These are phyloP conservation scores for Sideroxylon spinosum DNA, from an alignment of 179 eudicot species.

Conservation along the genomic window DNA sequence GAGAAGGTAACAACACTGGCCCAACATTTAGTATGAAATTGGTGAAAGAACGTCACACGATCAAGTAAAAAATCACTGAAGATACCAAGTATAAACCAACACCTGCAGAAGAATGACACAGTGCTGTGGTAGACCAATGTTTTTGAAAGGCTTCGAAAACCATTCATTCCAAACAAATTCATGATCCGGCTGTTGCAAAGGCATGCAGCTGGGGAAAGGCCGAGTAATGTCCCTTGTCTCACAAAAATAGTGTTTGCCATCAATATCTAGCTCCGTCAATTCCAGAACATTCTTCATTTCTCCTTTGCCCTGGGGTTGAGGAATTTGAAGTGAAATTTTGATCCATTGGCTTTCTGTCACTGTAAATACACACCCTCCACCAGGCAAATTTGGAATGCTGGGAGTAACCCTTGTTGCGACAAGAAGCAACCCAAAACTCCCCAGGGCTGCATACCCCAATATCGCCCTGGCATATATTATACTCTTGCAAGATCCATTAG, in stretches of 20 bases:
- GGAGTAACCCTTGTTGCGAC: conserved; percentile 79
- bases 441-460: conserved; percentile 88
- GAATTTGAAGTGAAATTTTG: conserved; percentile 75
- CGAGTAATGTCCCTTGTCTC: conserved; percentile 88
- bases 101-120: conserved; percentile 95
- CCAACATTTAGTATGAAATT: not conserved
- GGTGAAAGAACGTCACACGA: not conserved
- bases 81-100: conserved; percentile 25
- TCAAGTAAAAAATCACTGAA: conserved; percentile 12
- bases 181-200: conserved; percentile 77
- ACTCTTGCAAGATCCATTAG: conserved; percentile 81
- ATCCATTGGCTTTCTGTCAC: conserved; percentile 91
- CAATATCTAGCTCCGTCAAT: conserved; percentile 77
- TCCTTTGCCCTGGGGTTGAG: conserved; percentile 83
- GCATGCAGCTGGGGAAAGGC: conserved; percentile 84
- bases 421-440: conserved; percentile 66
- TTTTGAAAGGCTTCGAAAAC: conserved; percentile 74
- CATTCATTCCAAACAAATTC: conserved; percentile 97
- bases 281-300: conserved; percentile 81
- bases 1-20: not conserved
- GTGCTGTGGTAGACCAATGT: conserved; percentile 77
- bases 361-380: conserved; percentile 79
- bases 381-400: conserved; percentile 74
- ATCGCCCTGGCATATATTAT: conserved; percentile 70
- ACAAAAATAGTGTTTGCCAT: conserved; percentile 90